Percentiles rank a stretch among this genome's conserved stretches.
Evolutionary conservation across 2,329 filamentous ascomycete species (phyloP).

Genomic region (Saccharata proteae): DNA sequence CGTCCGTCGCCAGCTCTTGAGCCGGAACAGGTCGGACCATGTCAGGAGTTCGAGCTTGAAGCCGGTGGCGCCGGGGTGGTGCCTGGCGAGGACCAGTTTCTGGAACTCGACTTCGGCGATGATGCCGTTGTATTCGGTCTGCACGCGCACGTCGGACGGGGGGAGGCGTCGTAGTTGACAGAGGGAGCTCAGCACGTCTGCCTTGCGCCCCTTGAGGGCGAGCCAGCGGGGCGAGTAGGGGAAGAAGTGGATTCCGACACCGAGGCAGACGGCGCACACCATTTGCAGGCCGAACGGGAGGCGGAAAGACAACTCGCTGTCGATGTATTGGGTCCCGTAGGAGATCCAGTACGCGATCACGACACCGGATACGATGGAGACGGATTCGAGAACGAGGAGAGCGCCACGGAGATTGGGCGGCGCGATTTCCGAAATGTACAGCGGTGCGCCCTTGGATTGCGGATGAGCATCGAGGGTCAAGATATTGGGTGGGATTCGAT

Average conservation of each 20-base stretch:
- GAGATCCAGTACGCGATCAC: conserved; percentile 32
- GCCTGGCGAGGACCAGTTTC: conserved; percentile 5
- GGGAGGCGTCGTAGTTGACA: conserved; percentile 17
- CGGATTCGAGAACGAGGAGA: conserved; percentile 28
- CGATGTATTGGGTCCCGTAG: conserved; percentile 29
- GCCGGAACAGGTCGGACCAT: conserved; percentile 32
- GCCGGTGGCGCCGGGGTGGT: conserved; percentile 4
- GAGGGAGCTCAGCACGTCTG: conserved; percentile 18
- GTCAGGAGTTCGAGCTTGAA: conserved; percentile 7
- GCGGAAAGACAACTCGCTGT: conserved; percentile 34
- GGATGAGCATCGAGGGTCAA: conserved; percentile 42
- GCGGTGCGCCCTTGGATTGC: conserved; percentile 20
- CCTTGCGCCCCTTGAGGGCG: conserved; percentile 16
- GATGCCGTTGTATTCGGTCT: conserved; percentile 12
- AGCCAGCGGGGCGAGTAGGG: conserved; percentile 25
- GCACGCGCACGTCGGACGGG: conserved; percentile 9
- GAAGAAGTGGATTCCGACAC: conserved; percentile 19
- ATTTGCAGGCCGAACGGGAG: conserved; percentile 38
- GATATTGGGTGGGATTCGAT: conserved; percentile 37
- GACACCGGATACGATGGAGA: conserved; percentile 30
- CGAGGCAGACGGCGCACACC: conserved; percentile 19
- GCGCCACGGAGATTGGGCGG: conserved; percentile 58
- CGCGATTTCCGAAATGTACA: conserved; percentile 73
- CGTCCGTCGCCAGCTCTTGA: conserved; percentile 31
- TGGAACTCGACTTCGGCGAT: conserved; percentile 12